These are phyloP conservation scores for Volutella citrinella DNA, from an alignment of 2,329 filamentous ascomycete species.

Conservation along the genomic window DNA sequence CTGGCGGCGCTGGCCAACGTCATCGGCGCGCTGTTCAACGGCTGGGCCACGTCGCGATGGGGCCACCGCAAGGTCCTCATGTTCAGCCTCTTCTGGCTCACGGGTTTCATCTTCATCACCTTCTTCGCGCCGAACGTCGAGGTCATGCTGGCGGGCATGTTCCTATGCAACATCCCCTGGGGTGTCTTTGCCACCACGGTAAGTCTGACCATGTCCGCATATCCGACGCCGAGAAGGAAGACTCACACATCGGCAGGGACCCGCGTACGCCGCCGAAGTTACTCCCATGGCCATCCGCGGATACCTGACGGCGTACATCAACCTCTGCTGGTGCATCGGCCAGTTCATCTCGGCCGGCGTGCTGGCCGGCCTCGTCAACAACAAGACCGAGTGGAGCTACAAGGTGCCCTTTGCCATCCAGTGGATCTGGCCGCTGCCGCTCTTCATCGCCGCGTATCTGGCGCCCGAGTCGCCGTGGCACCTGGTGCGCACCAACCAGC, in stretches of 20 bases:
- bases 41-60: conserved; percentile 37
- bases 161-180: conserved; percentile 45
- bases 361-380: conserved; percentile 35
- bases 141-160: conserved; percentile 41
- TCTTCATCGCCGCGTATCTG: conserved; percentile 29
- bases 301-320: conserved; percentile 42
- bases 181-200: conserved; percentile 44
- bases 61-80: conserved; percentile 46
- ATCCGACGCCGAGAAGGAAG: no score
- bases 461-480: conserved; percentile 38
- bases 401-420: conserved; percentile 39
- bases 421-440: conserved; percentile 36
- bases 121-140: conserved; percentile 46
- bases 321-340: conserved; percentile 43
- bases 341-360: conserved; percentile 41
- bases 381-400: conserved; percentile 34
- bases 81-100: conserved; percentile 36
- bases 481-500: conserved; percentile 31
- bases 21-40: conserved; percentile 39
- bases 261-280: conserved; percentile 43
- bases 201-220: no score
- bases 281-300: conserved; percentile 39
- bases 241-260: no score
- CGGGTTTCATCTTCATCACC: conserved; percentile 44
- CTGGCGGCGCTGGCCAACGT: conserved; percentile 35